phyloP scores from a whole-genome alignment of 2,329 filamentous ascomycete species.

The Sporothrix euskadiensis region DNA sequence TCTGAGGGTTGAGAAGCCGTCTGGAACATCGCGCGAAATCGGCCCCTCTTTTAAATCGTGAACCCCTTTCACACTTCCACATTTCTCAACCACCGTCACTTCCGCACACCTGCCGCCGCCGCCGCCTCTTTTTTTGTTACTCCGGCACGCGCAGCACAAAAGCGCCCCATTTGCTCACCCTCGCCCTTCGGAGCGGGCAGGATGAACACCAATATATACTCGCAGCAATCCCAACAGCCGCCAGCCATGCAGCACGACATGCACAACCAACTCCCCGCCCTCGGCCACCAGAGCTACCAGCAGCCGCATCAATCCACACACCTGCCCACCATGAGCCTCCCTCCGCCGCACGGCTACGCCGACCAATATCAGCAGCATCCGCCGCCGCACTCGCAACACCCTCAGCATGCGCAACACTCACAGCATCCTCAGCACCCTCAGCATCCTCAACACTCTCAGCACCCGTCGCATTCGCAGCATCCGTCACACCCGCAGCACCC shows the following conservation, averaged over 20 bases:
- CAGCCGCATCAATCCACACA: constrained; percentile 27
- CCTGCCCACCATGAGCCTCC: constrained; percentile 30
- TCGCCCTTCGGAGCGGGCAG: neutral
- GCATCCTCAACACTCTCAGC: neutral
- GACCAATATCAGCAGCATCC: constrained; percentile 30
- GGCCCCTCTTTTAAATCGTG: neutral
- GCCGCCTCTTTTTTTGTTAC: neutral
- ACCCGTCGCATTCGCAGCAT: constrained; percentile 2
- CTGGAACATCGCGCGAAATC: constrained; percentile 8
- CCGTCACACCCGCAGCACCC: neutral
- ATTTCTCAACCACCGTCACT: neutral
- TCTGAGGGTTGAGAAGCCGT: neutral
- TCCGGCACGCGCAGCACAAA: neutral
- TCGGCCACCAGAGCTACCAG: constrained; percentile 28
- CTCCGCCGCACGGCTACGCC: constrained; percentile 29
- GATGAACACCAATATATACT: constrained; percentile 32
- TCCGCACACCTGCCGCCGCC: neutral
- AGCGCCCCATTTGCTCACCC: neutral
- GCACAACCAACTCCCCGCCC: constrained; percentile 31
- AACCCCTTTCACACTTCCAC: neutral
- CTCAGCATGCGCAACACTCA: constrained; percentile 1
- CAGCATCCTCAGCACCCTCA: neutral
- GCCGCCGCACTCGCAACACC: constrained; percentile 19
- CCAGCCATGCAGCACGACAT: constrained; percentile 30
- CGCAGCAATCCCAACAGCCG: constrained; percentile 30